Percentiles rank a stretch among this genome's conserved stretches.
phyloP scores from a whole-genome alignment of 225 moss, liverwort and hornwort genomes.

The Asterella californica region DNA sequence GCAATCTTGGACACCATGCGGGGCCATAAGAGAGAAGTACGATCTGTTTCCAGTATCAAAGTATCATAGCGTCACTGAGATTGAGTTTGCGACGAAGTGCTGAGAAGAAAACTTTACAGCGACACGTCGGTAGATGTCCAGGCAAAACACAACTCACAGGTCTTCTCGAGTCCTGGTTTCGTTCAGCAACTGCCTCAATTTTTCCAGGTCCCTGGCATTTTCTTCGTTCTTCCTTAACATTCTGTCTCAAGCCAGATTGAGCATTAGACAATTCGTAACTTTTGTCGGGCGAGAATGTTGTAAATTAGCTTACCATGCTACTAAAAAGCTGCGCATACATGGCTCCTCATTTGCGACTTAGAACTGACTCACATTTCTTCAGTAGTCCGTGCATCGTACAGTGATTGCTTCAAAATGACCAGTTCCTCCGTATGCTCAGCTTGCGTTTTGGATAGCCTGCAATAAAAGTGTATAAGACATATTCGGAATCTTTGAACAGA shows the following conservation, averaged over 20 bases:
- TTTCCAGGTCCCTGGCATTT: slow-evolving; percentile 22
- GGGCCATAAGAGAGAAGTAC: neutral
- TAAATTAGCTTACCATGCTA: neutral
- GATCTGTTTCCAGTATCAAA: neutral
- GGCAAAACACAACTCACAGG: slow-evolving; percentile 22
- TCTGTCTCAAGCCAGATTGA: slow-evolving; percentile 6
- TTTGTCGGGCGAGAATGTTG: neutral
- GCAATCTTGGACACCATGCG: neutral
- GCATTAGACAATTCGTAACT: neutral
- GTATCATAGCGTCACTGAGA: neutral
- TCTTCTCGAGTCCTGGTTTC: slow-evolving; percentile 34
- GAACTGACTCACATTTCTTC: slow-evolving; percentile 32
- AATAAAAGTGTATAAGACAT: neutral
- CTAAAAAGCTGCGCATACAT: neutral
- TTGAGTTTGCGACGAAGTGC: neutral
- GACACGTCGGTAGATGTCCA: neutral
- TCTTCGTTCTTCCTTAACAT: slow-evolving; percentile 30
- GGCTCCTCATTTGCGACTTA: neutral
- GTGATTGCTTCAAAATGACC: slow-evolving; percentile 38
- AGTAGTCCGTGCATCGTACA: slow-evolving; percentile 44
- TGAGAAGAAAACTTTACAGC: neutral
- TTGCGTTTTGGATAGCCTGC: slow-evolving; percentile 41
- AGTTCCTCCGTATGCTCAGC: slow-evolving; percentile 40
- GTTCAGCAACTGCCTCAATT: slow-evolving; percentile 29
- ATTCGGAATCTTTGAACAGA: neutral